These are phyloP conservation scores for Podila horticola DNA, from an alignment of 192 early-diverging fungal genomes.

Conservation along the genomic window DNA sequence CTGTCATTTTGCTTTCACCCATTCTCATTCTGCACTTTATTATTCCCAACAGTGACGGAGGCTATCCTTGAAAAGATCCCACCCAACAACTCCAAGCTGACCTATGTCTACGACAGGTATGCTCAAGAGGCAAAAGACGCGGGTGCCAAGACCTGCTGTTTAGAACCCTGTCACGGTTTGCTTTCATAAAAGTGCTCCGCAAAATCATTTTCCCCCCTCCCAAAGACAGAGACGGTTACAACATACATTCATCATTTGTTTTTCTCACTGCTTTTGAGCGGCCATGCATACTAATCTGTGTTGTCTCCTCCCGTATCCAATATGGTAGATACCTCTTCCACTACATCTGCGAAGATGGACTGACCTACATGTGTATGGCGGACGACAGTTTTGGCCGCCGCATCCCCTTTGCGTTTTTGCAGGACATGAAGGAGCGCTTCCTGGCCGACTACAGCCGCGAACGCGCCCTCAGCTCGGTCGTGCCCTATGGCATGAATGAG, in stretches of 20 bases:
- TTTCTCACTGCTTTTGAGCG: no score
- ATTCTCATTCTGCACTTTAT: neutral
- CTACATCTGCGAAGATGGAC: slow-evolving; percentile 81
- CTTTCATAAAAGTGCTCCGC: no score
- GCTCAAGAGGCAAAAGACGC: neutral
- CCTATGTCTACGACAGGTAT: slow-evolving; percentile 91
- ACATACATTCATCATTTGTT: no score
- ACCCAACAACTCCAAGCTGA: slow-evolving; percentile 89
- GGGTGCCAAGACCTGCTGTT: neutral
- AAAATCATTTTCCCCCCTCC: no score
- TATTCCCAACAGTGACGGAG: slow-evolving; percentile 70
- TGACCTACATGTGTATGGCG: slow-evolving; percentile 91
- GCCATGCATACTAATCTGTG: neutral
- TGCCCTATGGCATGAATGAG: slow-evolving; percentile 82
- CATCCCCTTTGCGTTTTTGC: slow-evolving; percentile 90
- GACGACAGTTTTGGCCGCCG: slow-evolving; percentile 76
- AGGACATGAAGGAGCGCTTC: slow-evolving; percentile 81
- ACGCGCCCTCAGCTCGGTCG: slow-evolving; percentile 61
- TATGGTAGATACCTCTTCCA: slow-evolving; percentile 86
- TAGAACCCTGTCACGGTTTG: neutral
- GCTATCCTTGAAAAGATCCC: slow-evolving; percentile 92
- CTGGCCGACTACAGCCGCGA: slow-evolving; percentile 63
- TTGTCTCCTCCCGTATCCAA: neutral
- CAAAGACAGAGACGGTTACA: no score
- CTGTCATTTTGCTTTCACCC: neutral